phyloP scores from a whole-genome alignment of 495 filamentous ascomycete species.

The Amorphotheca resinae region DNA sequence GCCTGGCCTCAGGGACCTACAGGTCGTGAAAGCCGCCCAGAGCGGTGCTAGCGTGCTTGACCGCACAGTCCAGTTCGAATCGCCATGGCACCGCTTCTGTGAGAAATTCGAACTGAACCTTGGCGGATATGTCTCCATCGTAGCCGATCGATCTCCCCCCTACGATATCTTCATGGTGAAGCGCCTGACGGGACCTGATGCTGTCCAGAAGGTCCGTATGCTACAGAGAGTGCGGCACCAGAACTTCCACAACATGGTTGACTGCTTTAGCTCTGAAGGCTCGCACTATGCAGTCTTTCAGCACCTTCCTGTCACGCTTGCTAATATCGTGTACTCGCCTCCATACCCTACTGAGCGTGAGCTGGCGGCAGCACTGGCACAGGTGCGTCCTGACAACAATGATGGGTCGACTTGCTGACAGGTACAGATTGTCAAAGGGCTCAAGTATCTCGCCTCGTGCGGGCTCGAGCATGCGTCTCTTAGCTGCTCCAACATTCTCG shows the following conservation, averaged over 20 bases:
- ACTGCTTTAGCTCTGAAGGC: slow-evolving; percentile 4
- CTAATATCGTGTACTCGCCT: too few species aligned
- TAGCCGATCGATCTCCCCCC: background rate
- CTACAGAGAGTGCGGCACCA: background rate
- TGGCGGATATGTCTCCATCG: background rate
- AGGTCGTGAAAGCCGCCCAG: background rate
- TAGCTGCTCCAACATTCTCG: slow-evolving; percentile 16
- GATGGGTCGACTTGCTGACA: too few species aligned
- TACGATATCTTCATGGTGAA: background rate
- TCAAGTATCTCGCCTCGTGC: slow-evolving; percentile 7
- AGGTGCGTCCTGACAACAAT: too few species aligned
- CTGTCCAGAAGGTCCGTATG: background rate
- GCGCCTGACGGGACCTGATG: background rate
- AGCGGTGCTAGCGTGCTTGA: background rate
- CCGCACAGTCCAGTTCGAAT: background rate
- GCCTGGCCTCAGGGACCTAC: background rate
- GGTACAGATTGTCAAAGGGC: too few species aligned
- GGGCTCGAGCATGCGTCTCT: slow-evolving; percentile 13
- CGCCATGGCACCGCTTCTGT: background rate
- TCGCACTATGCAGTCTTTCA: slow-evolving; percentile 11
- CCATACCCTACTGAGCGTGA: too few species aligned
- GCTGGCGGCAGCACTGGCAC: too few species aligned
- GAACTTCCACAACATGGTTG: background rate
- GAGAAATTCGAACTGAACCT: background rate
- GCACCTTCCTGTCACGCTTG: slow-evolving; percentile 14